These are phyloP conservation scores for Sclerotinia sclerotiorum DNA, from an alignment of 2,329 filamentous ascomycete genomes.

Conservation along the genomic window DNA sequence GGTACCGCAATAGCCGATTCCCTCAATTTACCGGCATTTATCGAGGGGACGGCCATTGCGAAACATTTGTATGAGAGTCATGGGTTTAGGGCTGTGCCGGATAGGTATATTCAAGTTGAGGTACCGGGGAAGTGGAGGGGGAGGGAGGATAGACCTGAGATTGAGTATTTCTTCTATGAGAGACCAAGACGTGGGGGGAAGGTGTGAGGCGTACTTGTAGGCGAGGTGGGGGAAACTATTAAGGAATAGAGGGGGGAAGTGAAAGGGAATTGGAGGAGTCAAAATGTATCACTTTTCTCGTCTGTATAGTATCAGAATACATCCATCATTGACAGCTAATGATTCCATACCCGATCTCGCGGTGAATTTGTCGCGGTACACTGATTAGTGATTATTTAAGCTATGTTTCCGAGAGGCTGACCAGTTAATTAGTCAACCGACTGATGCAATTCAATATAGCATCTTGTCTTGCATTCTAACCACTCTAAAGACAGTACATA, in stretches of 20 bases:
- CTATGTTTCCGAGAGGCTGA: no score
- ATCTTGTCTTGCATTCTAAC: not conserved
- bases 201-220: no score
- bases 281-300: no score
- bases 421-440: no score
- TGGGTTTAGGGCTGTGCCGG: constrained; percentile 26
- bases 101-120: constrained; percentile 24
- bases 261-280: no score
- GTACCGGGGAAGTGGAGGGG: constrained; percentile 28
- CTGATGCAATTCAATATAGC: not conserved
- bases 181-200: not conserved
- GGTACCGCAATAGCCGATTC: constrained; percentile 40
- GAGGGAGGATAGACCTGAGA: constrained; percentile 18
- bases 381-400: no score
- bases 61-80: constrained; percentile 30
- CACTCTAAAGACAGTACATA: not conserved
- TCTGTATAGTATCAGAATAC: no score
- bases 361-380: no score
- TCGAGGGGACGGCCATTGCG: constrained; percentile 24
- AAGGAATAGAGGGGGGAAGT: no score
- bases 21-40: constrained; percentile 21
- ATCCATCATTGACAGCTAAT: no score
- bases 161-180: constrained; percentile 28
- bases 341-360: no score
- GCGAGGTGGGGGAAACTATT: no score